Conservation (phyloP, 768 basidiomycete species). For the Floccularia luteovirens region DNA sequence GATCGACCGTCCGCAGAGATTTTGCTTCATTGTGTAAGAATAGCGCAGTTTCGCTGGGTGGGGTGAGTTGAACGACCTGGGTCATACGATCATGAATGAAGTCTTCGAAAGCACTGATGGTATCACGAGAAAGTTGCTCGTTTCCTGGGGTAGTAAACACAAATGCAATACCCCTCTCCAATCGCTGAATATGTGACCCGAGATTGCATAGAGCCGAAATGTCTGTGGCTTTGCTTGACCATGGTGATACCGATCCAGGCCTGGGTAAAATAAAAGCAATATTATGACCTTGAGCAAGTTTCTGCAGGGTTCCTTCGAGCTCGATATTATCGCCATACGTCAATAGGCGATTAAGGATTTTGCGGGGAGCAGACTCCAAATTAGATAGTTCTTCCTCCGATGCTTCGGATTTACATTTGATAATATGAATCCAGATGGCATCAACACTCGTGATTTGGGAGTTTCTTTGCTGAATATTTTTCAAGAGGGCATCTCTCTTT, state of each 20-base stretch:
- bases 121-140: conserved; percentile 30
- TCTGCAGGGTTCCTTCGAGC: conserved; percentile 31
- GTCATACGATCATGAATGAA: conserved; percentile 97
- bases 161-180: conserved; percentile 81
- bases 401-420: conserved; percentile 47
- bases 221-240: conserved; percentile 99
- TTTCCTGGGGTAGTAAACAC: conserved; percentile 43
- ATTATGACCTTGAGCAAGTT: conserved; percentile 27
- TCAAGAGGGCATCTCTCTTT: conserved; percentile 62
- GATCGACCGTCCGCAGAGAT: conserved; percentile 65
- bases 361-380: conserved; percentile 32
- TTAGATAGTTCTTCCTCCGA: conserved; percentile 41
- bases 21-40: conserved; percentile 58
- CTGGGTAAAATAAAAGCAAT: conserved; percentile 75
- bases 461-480: conserved; percentile 42
- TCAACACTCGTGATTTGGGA: conserved; percentile 63
- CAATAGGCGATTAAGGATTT: conserved; percentile 63
- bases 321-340: conserved; percentile 77
- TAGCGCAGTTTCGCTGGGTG: conserved; percentile 50
- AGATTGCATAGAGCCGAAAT: conserved; percentile 87
- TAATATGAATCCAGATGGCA: conserved; percentile 80
- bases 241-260: conserved; percentile 90
- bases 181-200: conserved; percentile 57
- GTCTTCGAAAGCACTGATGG: conserved; percentile 51
- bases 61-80: conserved; percentile 54